These are phyloP conservation scores for Rhodotorula glutinis DNA, from an alignment of 1,284 basidiomycete genomes.

Conservation along the genomic window DNA sequence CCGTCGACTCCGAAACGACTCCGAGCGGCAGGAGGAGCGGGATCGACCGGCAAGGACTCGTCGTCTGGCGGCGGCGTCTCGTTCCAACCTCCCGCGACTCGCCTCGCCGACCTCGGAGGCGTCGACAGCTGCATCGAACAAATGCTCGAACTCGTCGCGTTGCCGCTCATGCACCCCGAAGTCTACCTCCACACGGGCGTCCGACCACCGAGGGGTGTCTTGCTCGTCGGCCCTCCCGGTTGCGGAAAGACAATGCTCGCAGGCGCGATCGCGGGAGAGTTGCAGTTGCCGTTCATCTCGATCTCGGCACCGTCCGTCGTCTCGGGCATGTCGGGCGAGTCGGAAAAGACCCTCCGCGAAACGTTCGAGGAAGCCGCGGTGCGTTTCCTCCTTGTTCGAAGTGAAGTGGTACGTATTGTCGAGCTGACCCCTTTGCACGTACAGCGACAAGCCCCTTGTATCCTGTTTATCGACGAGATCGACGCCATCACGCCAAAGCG, in stretches of 20 bases:
- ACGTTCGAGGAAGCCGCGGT: slow-evolving; percentile 95
- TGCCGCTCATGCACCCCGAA: slow-evolving; percentile 93
- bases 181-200: slow-evolving; percentile 91
- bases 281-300: slow-evolving; percentile 86
- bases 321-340: slow-evolving; percentile 96
- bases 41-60: neutral
- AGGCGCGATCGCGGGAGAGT: slow-evolving; percentile 88
- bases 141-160: slow-evolving; percentile 88
- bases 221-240: slow-evolving; percentile 92
- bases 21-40: slow-evolving; percentile 7
- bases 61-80: neutral
- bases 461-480: slow-evolving; percentile 95
- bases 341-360: slow-evolving; percentile 90
- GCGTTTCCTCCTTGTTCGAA: slow-evolving; percentile 36
- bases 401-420: neutral
- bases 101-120: slow-evolving; percentile 80
- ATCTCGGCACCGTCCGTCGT: slow-evolving; percentile 93
- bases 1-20: slow-evolving; percentile 34
- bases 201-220: slow-evolving; percentile 85
- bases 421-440: neutral
- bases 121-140: slow-evolving; percentile 82
- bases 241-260: slow-evolving; percentile 93
- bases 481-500: slow-evolving; percentile 97
- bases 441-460: slow-evolving; percentile 79
- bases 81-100: slow-evolving; percentile 24